These are phyloP conservation scores for Calonectria hawksworthii DNA, from an alignment of 2,329 filamentous ascomycete genomes.

Conservation along the genomic window DNA sequence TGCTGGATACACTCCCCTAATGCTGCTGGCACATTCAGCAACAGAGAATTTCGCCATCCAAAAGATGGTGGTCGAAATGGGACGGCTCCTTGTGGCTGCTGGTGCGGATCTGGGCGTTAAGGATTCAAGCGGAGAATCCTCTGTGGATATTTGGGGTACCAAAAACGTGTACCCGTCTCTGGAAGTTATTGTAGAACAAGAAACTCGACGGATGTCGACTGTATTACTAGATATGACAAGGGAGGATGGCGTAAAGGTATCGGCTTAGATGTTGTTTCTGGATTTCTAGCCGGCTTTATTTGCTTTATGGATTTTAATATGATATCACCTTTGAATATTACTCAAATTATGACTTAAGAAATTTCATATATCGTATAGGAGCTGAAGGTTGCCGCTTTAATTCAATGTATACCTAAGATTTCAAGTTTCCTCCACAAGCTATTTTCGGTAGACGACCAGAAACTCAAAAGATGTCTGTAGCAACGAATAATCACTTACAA, in stretches of 20 bases:
- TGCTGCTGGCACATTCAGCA: not conserved
- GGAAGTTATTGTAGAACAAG: not conserved
- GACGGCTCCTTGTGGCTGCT: not conserved
- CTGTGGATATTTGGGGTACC: not conserved
- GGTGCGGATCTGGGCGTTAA: not conserved
- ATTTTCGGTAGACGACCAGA: not conserved
- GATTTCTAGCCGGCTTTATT: not conserved
- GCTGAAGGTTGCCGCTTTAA: not conserved
- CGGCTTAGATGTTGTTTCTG: not conserved
- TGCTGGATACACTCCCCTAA: conserved; percentile 10
- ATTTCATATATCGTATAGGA: not conserved
- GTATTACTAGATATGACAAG: not conserved
- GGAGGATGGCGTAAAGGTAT: not conserved
- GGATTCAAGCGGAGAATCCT: not conserved
- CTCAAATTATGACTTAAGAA: too few species aligned
- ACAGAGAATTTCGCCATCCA: not conserved
- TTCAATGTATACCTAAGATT: not conserved
- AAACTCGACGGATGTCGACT: not conserved
- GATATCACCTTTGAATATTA: not conserved
- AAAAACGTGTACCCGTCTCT: not conserved
- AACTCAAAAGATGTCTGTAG: not conserved
- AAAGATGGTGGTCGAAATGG: not conserved
- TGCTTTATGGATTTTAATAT: not conserved
- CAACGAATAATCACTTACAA: not conserved
- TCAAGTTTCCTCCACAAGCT: not conserved